These are phyloP conservation scores for Panellus pusillus DNA, from an alignment of 768 basidiomycete species.

Conservation along the genomic window DNA sequence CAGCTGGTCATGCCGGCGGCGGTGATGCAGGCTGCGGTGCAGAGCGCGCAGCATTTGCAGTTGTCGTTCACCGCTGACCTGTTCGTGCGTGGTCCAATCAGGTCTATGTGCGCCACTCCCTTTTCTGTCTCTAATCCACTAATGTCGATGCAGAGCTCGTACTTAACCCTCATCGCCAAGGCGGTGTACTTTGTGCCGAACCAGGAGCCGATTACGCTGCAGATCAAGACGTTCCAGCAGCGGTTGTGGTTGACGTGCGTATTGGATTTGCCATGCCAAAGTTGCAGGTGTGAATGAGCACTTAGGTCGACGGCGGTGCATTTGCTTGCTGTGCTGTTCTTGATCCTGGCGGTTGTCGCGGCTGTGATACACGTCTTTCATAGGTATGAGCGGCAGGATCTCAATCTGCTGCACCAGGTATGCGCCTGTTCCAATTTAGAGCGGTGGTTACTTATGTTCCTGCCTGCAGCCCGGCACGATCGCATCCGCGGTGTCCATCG, in stretches of 20 bases:
- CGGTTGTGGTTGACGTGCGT: conserved; percentile 51
- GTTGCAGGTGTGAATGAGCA: background rate
- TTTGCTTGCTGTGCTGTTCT: conserved; percentile 40
- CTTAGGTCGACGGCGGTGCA: conserved; percentile 44
- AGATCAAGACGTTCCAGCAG: conserved; percentile 43
- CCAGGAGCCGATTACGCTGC: conserved; percentile 35
- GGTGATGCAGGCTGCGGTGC: conserved; percentile 46
- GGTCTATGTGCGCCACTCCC: conserved; percentile 46
- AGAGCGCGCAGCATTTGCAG: conserved; percentile 36
- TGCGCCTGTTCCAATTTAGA: too few species aligned
- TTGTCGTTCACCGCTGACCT: conserved; percentile 37
- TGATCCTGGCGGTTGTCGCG: conserved; percentile 45
- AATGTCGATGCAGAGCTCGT: conserved; percentile 34
- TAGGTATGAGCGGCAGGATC: conserved; percentile 40
- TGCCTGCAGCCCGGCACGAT: conserved; percentile 46
- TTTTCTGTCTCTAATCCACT: background rate
- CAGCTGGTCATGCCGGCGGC: conserved; percentile 52
- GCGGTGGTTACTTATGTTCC: too few species aligned
- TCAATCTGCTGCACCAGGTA: conserved; percentile 42
- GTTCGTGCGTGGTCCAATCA: conserved; percentile 38
- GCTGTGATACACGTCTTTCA: conserved; percentile 50
- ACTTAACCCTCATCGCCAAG: conserved; percentile 50
- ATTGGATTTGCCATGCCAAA: background rate
- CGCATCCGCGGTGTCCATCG: conserved; percentile 55
- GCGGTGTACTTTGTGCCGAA: conserved; percentile 49